Base-by-base conservation (phyloP, 305 asterid species). In the Solanum hybrid region DNA sequence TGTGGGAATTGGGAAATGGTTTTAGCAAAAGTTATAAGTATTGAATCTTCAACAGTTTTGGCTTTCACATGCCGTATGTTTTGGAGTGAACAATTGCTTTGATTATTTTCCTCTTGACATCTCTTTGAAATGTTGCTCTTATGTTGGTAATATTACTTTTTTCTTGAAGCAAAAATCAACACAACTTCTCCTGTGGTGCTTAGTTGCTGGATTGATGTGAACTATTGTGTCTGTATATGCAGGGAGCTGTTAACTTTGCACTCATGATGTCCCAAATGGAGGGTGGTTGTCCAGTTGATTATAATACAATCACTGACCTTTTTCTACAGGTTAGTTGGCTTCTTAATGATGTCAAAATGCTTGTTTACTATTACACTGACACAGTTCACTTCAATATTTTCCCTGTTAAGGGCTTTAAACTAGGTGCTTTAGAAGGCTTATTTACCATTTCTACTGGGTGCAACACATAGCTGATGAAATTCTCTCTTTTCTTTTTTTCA, bases 261-360 rank as follows among this genome's bases (percentile, higher is more conserved):
- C 98, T 96, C 86, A 98, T 98, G 99, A 97, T 98, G 99, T 98
- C 99, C 86, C 99, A 98, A 95, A 98, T 98, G 99, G 99, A 98
- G 92, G 99, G 99, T 75, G 99, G 99, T 27, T 98, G 99, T 88
- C 99, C 99, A 4, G 94, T 98, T 90, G 99, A 98, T 93, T 98
- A 95, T 93, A 98, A 98, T 89, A 98, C 99, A 90, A 98, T 98
- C 89, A 97, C 99, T 1, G 99, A 97, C 92, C 98, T 98, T 89
- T 98, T 98, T 91, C 99, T 98, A 90, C 99, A 98, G 99, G 99
- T 96, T 56, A 90, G 88, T 82, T 51, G 87, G 42, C 75, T 84
- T 51, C 75, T 82, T 45, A 29, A 29, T 82, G 87, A 45, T 29
- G 40, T 45, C 87, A 84, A 84, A 84, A 29, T 51, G 40, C 75